Evolutionary conservation across 78 protist genomes (phyloP).

Genomic region (Creolimax fragrantissima): DNA sequence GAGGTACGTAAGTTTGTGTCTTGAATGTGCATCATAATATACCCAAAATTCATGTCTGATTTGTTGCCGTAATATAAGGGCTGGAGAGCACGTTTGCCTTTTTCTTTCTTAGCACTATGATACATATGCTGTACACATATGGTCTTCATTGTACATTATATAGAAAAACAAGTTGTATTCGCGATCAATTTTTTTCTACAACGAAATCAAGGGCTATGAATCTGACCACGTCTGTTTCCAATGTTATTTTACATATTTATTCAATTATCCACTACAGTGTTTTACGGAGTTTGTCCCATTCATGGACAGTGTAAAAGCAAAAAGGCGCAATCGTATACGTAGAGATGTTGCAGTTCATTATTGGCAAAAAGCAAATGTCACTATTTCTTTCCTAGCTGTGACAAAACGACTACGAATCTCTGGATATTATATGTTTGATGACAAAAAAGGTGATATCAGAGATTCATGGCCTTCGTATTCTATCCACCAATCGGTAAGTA

Average conservation of each 20-base stretch:
- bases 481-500: not conserved
- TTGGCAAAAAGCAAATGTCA: not conserved
- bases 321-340: not conserved
- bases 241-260: too few species aligned
- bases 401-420: not conserved
- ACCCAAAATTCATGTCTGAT: too few species aligned
- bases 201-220: not conserved
- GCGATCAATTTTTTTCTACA: not conserved
- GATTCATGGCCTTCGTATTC: not conserved
- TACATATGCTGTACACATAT: not conserved
- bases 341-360: not conserved
- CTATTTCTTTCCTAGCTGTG: not conserved
- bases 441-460: not conserved
- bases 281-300: not conserved
- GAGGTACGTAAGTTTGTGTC: not conserved
- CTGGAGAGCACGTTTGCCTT: not conserved
- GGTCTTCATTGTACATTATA: not conserved
- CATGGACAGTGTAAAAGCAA: not conserved
- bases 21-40: too few species aligned
- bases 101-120: not conserved
- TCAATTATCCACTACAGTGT: too few species aligned
- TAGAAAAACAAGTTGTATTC: not conserved
- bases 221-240: too few species aligned
- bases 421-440: not conserved
- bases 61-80: too few species aligned